Base-by-base conservation (phyloP, 2,329 filamentous ascomycete species). In the Paraphoma chrysanthemicola region DNA sequence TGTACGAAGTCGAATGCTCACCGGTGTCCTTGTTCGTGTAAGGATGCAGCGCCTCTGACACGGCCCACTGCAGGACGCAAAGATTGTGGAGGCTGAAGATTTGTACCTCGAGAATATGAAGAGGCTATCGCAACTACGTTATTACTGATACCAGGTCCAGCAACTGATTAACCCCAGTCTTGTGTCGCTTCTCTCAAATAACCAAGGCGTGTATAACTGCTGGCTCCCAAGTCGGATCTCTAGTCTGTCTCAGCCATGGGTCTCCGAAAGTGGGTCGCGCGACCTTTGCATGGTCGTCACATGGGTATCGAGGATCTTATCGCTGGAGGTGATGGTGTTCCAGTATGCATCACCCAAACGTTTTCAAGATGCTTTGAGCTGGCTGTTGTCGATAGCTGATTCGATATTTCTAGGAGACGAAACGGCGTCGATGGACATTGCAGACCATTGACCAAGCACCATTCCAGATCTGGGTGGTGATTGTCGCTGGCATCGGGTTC, bases 401-500 rank as follows among this genome's bases (percentile, higher is more conserved):
- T 8, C 10, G 6, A 2, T 8, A 36, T 23, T 3, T 23, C 1
- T 30, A 72, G 72, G 64, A 66, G 43, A 54, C 61, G 30, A 69
- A 68, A 54, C 68, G 70, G 16, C 66, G 72, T 6, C 59, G 64
- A 65, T 75, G 72, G 72, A 67, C 65, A 7, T 67, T 75, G 7
- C 64, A 72, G 43, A 74, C 71, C 7, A 75, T 75, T 43, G 72
- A 75, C 57, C 60, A 64, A 7, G 68, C 72, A 11, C 69, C 71
- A 2, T 75, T 73, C 48, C 72, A 75, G 18, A 50, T 64, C 4
- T 75, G 72, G 72, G 74, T 77, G 11, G 75, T 76, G 39, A 53
- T 75, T 9, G 76, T 79, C n/a, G 76, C 77, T 17, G 75, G 74
- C 12, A 71, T 76, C 18, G 77, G 77, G 6, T 79, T 78, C 58